Evolutionary conservation across 352 stramenopile genomes (phyloP), one percentile per base, ranked within the genome.

Genomic region (Phytophthora aleatoria): DNA sequence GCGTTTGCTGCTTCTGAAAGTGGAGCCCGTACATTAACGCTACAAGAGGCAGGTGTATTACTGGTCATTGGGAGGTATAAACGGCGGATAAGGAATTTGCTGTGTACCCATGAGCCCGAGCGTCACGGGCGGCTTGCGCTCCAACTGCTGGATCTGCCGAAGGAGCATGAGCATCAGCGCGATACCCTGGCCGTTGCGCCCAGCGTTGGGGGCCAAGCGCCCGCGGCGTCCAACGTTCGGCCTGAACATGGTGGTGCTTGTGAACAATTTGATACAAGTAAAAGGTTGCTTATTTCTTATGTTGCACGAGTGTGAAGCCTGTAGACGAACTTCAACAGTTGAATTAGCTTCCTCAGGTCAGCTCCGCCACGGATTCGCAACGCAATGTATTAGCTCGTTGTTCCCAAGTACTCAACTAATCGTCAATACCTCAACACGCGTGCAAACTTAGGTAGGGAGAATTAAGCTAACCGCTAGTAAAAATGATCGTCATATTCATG

Each of bases 51-150:
- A 48, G 5, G 7, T 12, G 8, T 24, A 24, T 45, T 6, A 36
- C 4, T 50, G 24, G 44, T 26, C 7, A 50, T 35, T 20, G 5
- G 24, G 9, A 36, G 3, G 28, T 5, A 20, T n/a, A 3, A 50
- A 50, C 7, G 15, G 26, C 11, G 38, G 12, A 11, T 20, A 50
- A 3, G 6, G 39, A 26, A 35, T 20, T 43, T 13, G 3, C 16
- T 30, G 8, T 47, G 39, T 49, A 87, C 77, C 77, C 58, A 87
- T 84, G n/a, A 87, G 64, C 30, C 35, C 73, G 5, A 87, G 59
- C 24, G 77, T 87, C 26, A 84, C 67, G 5, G 77, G 76, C 11
- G 76, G 76, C 62, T 92, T 94, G 20, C 70, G 67, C 35, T 94
- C 85, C 28, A 94, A 50, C 8, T 76, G 55, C 47, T 87, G 42